Percentiles rank a stretch among this genome's conserved stretches.
Evolutionary conservation across 257 asterid species (phyloP).

Genomic region (Verbena officinalis): DNA sequence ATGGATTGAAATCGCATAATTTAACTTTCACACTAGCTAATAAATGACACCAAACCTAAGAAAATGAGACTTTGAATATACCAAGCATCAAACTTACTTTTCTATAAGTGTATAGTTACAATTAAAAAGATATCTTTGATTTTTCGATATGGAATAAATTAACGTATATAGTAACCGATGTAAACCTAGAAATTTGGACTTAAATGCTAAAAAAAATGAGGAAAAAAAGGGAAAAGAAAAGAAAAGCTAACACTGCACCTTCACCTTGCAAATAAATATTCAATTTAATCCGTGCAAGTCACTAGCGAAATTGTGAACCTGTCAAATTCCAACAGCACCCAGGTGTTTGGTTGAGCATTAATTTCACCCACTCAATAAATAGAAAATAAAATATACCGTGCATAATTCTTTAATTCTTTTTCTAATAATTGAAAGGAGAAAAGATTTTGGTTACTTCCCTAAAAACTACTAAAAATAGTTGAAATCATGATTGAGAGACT

Average conservation of each 20-base stretch:
- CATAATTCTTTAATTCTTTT: too few relatives aligned
- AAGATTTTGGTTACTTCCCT: too few relatives aligned
- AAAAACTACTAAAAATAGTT: too few relatives aligned
- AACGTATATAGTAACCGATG: too few relatives aligned
- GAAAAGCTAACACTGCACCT: neutral
- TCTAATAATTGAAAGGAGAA: too few relatives aligned
- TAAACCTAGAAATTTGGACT: neutral
- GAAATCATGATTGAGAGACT: too few relatives aligned
- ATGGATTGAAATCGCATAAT: constrained; percentile 34
- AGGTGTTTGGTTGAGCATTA: constrained; percentile 39
- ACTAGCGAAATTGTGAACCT: constrained; percentile 25
- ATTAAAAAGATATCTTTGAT: too few relatives aligned
- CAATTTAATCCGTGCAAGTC: constrained; percentile 38
- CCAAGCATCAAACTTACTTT: too few relatives aligned
- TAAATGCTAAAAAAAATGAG: constrained; percentile 2
- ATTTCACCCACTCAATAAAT: constrained; percentile 29
- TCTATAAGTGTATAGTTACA: too few relatives aligned
- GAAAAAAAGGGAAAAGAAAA: constrained; percentile 7
- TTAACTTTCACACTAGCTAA: constrained; percentile 13
- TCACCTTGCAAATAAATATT: constrained; percentile 15
- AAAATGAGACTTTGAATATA: too few relatives aligned
- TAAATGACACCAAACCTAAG: neutral
- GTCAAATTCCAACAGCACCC: constrained; percentile 34
- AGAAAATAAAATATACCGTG: constrained; percentile 1
- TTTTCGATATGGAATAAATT: too few relatives aligned